phyloP scores from a whole-genome alignment of 1,139 yeast species.

The Nakaseomyces glabratus region DNA sequence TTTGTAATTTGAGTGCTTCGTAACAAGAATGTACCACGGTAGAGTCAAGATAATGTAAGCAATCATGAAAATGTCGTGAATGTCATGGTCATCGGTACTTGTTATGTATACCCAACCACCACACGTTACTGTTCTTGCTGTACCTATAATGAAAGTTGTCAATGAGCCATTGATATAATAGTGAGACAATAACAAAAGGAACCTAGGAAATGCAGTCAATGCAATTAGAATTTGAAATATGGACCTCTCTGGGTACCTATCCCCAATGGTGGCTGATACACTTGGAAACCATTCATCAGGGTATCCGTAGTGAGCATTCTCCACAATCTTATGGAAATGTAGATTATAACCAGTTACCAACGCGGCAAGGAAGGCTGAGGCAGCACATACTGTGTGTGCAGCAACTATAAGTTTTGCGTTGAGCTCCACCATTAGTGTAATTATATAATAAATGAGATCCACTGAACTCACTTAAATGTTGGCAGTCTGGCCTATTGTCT shows the following conservation, averaged over 20 bases:
- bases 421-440: conserved; percentile 26
- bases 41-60: conserved; percentile 76
- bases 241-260: conserved; percentile 90
- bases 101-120: conserved; percentile 99
- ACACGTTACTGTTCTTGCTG: conserved; percentile 80
- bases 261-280: conserved; percentile 95
- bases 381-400: conserved; percentile 65
- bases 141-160: conserved; percentile 42
- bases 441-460: not conserved
- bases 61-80: conserved; percentile 94
- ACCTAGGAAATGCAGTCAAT: conserved; percentile 78
- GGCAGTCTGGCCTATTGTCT: no score
- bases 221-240: conserved; percentile 78
- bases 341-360: conserved; percentile 60
- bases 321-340: conserved; percentile 79
- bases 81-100: conserved; percentile 92
- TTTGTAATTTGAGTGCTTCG: conserved; percentile 45
- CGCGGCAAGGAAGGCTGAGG: conserved; percentile 66
- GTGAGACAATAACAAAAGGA: conserved; percentile 56
- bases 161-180: conserved; percentile 34
- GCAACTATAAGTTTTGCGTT: conserved; percentile 60
- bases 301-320: conserved; percentile 76
- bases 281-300: conserved; percentile 99
- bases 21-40: conserved; percentile 77
- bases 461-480: no score